A percentile compares a stretch with the other conserved stretches of the same genome.
Evolutionary conservation across 768 basidiomycete genomes (phyloP).

Genomic region (Lepiota venenata): DNA sequence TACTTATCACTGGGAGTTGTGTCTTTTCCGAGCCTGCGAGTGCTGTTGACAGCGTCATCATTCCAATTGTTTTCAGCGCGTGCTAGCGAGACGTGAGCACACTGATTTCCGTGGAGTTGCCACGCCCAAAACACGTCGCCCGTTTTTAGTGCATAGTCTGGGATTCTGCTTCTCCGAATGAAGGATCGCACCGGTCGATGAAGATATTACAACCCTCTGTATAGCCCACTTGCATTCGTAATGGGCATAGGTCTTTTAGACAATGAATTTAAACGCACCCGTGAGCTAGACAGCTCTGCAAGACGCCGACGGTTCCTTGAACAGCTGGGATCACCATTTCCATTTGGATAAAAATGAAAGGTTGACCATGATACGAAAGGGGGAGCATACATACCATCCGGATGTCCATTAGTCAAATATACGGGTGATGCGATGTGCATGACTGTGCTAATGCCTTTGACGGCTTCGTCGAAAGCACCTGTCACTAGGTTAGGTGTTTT

Average conservation of each 20-base stretch:
- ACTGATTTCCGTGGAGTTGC: too few relatives aligned
- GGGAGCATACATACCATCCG: conserved; percentile 22
- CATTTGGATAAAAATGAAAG: conserved; percentile 17
- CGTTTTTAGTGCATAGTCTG: conserved; percentile 28
- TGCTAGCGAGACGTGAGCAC: too few relatives aligned
- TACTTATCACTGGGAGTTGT: conserved; percentile 43
- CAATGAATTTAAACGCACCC: conserved; percentile 26
- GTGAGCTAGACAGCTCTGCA: conserved; percentile 53
- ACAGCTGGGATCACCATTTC: conserved; percentile 71
- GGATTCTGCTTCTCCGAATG: conserved; percentile 18
- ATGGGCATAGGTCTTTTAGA: background rate
- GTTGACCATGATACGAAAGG: too few relatives aligned
- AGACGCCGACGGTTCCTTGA: conserved; percentile 59
- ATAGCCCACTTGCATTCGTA: conserved; percentile 29
- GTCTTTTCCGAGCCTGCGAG: conserved; percentile 44
- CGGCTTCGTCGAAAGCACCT: conserved; percentile 74
- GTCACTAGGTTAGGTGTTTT: conserved; percentile 22
- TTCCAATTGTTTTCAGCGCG: conserved; percentile 72
- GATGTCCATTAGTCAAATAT: conserved; percentile 39
- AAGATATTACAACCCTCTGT: conserved; percentile 63
- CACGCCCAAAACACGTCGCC: too few relatives aligned
- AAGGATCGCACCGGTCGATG: conserved; percentile 54
- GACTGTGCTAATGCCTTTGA: conserved; percentile 70
- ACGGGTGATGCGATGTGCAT: conserved; percentile 67
- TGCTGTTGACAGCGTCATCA: conserved; percentile 35